These are phyloP conservation scores for Cucurbitaria berberidis DNA, from an alignment of 2,329 filamentous ascomycete species.

Conservation along the genomic window DNA sequence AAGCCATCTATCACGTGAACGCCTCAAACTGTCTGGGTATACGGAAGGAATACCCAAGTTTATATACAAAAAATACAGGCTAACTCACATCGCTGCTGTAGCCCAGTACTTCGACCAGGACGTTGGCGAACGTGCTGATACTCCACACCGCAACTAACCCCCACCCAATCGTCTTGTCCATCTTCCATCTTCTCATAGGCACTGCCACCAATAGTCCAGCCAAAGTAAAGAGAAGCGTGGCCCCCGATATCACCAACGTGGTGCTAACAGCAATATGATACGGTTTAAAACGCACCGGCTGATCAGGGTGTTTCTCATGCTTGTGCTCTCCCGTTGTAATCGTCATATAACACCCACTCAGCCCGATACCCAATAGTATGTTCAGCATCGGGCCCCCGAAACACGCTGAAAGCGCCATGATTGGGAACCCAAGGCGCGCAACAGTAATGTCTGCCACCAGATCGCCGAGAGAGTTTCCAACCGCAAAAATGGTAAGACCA, in stretches of 20 bases:
- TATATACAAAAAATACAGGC: background rate
- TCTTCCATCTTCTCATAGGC: slow-evolving; percentile 57
- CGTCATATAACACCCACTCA: slow-evolving; percentile 88
- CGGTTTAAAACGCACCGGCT: slow-evolving; percentile 70
- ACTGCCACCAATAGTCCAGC: slow-evolving; percentile 79
- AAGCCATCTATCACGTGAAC: background rate
- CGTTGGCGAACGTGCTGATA: slow-evolving; percentile 79
- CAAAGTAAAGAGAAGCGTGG: slow-evolving; percentile 82
- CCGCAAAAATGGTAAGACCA: slow-evolving; percentile 92
- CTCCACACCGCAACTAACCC: slow-evolving; percentile 80
- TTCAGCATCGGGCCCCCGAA: slow-evolving; percentile 99
- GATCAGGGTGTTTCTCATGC: slow-evolving; percentile 70
- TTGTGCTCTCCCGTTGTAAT: slow-evolving; percentile 70
- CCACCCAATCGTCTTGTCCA: slow-evolving; percentile 67
- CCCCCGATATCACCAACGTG: slow-evolving; percentile 82
- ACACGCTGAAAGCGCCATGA: slow-evolving; percentile 94
- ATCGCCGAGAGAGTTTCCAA: slow-evolving; percentile 93
- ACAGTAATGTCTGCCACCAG: slow-evolving; percentile 95
- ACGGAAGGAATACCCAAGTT: background rate
- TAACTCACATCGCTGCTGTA: slow-evolving; percentile 39
- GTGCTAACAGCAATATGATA: slow-evolving; percentile 86
- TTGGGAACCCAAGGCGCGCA: slow-evolving; percentile 88
- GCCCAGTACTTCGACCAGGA: slow-evolving; percentile 73
- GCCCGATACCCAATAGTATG: slow-evolving; percentile 91
- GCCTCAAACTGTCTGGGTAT: background rate